Evolutionary conservation across 2,329 filamentous ascomycete genomes (phyloP), one percentile per base, ranked within the genome.

Genomic region (Verticillium albo-atrum): DNA sequence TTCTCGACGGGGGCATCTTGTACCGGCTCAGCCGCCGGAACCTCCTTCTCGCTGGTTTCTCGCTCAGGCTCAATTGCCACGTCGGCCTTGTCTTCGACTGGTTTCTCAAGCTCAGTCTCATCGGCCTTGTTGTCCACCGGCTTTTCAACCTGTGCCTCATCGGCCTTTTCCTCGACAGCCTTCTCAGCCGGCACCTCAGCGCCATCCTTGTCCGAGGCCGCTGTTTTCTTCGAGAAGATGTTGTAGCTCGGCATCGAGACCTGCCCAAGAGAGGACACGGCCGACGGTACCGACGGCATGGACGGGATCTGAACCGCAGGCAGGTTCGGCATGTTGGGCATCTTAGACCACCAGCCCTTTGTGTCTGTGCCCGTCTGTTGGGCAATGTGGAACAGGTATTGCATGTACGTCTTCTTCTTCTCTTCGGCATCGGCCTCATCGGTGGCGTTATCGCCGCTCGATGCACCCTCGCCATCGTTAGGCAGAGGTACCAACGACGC

Each of bases 401-500:
- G 74, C 65, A 82, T 72, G 64, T 83, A 83, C 4, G 70, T 77
- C 54, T 68, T 68, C 65, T 74, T 76, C 20, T 42, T 17, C 37
- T 72, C 68, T 0, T 69, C 68, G 0, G 73, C 75, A 53, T 73
- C 70, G 3, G 70, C 70, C 20, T 75, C 71, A 26, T 69, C 73
- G 7, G 69, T 69, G 34, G 70, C 70, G 12, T 65, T 64, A 14
- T 72, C 68, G 0, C 63, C 68, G 2, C 72, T 64, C 1, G 74
- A 65, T 1, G 72, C 71, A 0, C 70, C 68, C 6, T 74, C 72
- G 20, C 75, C 70, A 23, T 79, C 78, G 23, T 74, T 73, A 0
- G 81, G 80, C 0, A 82, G 67, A 0, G 80, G 79, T 0, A 81
- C 78, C 2, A 82, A 70, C 0, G 80, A 79, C 1, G 81, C 80